Conservation (phyloP, 352 stramenopile species). For the Peronosclerospora sorghi region DNA sequence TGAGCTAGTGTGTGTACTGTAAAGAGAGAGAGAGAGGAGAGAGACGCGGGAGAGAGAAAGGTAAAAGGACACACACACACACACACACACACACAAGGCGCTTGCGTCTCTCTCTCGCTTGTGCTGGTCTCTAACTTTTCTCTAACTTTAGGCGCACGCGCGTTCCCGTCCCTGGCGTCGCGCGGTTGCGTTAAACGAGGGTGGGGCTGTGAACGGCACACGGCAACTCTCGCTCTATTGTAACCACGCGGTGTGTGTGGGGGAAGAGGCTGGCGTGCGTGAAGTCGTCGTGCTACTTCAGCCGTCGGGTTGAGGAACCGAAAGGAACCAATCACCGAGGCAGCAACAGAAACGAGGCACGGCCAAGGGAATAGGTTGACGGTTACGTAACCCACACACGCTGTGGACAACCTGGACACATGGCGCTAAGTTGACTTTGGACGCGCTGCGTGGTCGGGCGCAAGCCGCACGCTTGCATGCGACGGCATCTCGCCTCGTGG, state of each 20-base stretch:
- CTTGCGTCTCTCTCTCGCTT: too few relatives aligned
- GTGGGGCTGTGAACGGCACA: not conserved
- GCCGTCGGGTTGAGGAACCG: slow-evolving; percentile 10
- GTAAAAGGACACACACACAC: too few relatives aligned
- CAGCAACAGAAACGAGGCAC: not conserved
- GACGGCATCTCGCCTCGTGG: too few relatives aligned
- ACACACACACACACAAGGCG: too few relatives aligned
- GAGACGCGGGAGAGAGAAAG: slow-evolving; percentile 5
- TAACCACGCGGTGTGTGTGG: slow-evolving; percentile 3
- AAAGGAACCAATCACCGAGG: slow-evolving; percentile 3
- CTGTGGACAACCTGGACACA: too few relatives aligned
- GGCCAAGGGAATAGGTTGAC: not conserved
- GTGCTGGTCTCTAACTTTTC: too few relatives aligned
- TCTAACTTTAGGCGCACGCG: too few relatives aligned
- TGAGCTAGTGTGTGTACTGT: not conserved
- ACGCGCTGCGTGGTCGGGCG: too few relatives aligned
- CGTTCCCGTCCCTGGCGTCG: too few relatives aligned
- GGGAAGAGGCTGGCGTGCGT: slow-evolving; percentile 11
- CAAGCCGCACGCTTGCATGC: too few relatives aligned
- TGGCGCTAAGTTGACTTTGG: too few relatives aligned
- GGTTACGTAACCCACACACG: not conserved
- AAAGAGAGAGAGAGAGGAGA: not conserved
- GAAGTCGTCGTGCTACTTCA: slow-evolving; percentile 9
- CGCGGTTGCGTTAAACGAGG: not conserved
- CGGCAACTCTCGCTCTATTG: not conserved